These are phyloP conservation scores for Auriscalpium microsporum DNA, from an alignment of 768 basidiomycete genomes.

Conservation along the genomic window DNA sequence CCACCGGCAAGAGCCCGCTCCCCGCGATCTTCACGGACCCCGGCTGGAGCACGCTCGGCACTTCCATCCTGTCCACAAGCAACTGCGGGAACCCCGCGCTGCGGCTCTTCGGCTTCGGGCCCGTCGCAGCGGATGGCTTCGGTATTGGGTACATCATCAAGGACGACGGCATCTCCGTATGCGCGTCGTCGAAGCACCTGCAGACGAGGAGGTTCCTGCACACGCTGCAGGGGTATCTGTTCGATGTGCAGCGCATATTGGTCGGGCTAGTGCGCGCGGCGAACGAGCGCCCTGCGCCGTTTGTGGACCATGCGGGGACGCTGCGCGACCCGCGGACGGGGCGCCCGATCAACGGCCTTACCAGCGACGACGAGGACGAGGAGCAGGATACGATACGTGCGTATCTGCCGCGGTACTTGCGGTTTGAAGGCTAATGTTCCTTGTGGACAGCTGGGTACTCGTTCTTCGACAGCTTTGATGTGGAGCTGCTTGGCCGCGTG, in stretches of 20 bases:
- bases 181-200: slow-evolving; percentile 90
- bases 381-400: slow-evolving; percentile 52
- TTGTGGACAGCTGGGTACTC: slow-evolving; percentile 56
- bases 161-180: slow-evolving; percentile 81
- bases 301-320: slow-evolving; percentile 68
- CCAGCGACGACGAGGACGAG: slow-evolving; percentile 31
- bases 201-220: slow-evolving; percentile 88
- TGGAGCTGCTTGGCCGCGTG: too few relatives aligned
- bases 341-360: slow-evolving; percentile 46
- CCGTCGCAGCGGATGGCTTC: slow-evolving; percentile 92
- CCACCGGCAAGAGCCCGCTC: not conserved
- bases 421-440: not conserved
- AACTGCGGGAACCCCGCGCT: slow-evolving; percentile 89
- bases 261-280: slow-evolving; percentile 74
- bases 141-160: slow-evolving; percentile 99
- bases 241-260: slow-evolving; percentile 75
- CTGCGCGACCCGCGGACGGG: slow-evolving; percentile 74
- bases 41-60: not conserved
- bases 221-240: slow-evolving; percentile 72
- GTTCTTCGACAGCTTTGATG: slow-evolving; percentile 76
- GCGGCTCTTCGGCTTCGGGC: slow-evolving; percentile 40
- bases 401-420: slow-evolving; percentile 19
- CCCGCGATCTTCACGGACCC: not conserved
- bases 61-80: slow-evolving; percentile 50
- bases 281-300: slow-evolving; percentile 77